Conservation (phyloP, 768 basidiomycete genomes). For the Serendipita sp. region DNA sequence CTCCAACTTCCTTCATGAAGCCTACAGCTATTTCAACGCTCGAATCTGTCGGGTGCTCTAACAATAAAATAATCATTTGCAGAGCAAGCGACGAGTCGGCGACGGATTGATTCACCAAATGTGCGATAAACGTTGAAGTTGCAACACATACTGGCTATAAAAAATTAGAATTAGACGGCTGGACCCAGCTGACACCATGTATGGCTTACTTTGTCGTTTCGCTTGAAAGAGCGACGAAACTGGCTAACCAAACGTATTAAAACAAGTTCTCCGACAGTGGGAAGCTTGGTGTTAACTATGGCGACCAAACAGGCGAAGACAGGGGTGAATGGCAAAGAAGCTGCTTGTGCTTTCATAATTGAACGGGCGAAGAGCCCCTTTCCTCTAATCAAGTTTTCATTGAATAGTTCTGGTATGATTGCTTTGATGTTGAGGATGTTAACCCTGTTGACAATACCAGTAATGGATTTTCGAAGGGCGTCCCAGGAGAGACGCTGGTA, state of each 20-base stretch:
- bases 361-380: conserved; percentile 84
- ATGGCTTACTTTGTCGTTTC: conserved; percentile 84
- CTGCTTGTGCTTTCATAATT: conserved; percentile 94
- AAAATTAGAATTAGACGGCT: not conserved
- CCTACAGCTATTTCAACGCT: conserved; percentile 97
- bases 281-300: conserved; percentile 93
- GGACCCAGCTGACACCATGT: not conserved
- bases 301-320: conserved; percentile 89
- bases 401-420: conserved; percentile 77
- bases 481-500: conserved; percentile 97
- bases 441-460: conserved; percentile 99
- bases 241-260: conserved; percentile 82
- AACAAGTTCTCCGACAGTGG: conserved; percentile 87
- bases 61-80: conserved; percentile 86
- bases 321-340: conserved; percentile 94
- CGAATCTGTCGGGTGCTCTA: conserved; percentile 92
- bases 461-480: conserved; percentile 89
- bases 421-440: conserved; percentile 93
- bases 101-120: conserved; percentile 85
- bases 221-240: conserved; percentile 85
- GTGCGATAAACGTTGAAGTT: conserved; percentile 69
- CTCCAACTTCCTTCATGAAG: conserved; percentile 93
- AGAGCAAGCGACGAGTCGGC: conserved; percentile 90
- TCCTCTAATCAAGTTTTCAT: conserved; percentile 87
- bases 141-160: conserved; percentile 80